Conservation (phyloP, 805 yeast genomes). For the Ogataea trehaloabstinens region DNA sequence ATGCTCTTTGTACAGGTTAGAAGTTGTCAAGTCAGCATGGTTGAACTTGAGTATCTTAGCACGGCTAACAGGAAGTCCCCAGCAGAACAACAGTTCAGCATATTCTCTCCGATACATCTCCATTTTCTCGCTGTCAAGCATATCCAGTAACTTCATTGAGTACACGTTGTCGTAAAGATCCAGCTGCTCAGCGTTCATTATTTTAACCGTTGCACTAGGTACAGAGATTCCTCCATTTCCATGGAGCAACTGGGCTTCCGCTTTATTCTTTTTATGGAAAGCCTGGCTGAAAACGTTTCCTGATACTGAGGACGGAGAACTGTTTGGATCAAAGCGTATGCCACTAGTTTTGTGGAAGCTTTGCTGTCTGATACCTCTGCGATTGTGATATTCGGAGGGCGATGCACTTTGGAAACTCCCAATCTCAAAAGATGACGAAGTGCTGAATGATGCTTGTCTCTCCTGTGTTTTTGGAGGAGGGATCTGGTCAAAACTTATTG, state of each 20-base stretch:
- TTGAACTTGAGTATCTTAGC: constrained; percentile 76
- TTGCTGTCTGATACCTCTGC: constrained; percentile 27
- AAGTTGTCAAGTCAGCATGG: constrained; percentile 24
- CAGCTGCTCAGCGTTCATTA: constrained; percentile 43
- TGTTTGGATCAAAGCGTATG: constrained; percentile 7
- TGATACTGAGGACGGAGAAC: constrained; percentile 17
- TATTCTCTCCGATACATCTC: constrained; percentile 59
- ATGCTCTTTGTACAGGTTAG: constrained; percentile 21
- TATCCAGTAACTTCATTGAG: constrained; percentile 39
- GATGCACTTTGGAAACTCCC: constrained; percentile 26
- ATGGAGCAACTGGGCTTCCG: background rate
- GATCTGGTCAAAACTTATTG: constrained; percentile 5
- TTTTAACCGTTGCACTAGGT: constrained; percentile 42
- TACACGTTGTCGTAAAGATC: constrained; percentile 45
- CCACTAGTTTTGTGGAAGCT: background rate
- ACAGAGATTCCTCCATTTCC: background rate
- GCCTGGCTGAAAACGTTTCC: constrained; percentile 25
- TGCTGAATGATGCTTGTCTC: constrained; percentile 24
- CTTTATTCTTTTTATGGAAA: constrained; percentile 17
- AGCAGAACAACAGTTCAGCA: constrained; percentile 69
- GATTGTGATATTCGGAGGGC: constrained; percentile 25
- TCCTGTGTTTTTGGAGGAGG: constrained; percentile 9
- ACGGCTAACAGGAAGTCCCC: constrained; percentile 84
- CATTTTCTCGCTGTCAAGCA: constrained; percentile 37
- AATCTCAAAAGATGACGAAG: constrained; percentile 23